Base-by-base conservation (phyloP, 495 filamentous ascomycete genomes). In the Filosporella fistucella region DNA sequence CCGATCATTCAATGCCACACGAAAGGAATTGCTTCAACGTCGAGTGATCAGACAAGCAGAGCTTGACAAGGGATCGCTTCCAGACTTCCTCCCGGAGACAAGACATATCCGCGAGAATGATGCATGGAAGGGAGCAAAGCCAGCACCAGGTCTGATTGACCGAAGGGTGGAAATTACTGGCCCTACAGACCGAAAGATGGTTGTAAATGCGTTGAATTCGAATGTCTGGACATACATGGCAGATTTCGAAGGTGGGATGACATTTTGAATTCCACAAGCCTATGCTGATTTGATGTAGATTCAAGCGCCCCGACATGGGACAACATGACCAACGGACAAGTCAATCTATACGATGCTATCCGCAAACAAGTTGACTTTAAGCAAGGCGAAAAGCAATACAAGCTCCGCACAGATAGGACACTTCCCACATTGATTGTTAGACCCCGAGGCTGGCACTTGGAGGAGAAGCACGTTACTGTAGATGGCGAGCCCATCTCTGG, bases 221-320 rank as follows among this genome's bases (percentile, higher is more conserved):
- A 80, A 97, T 62, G 94, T 97, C 16, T 99, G 88, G 89, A 97
- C 93, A 23, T 99, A 99, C 65, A 99, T 99, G 93, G 94, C 93
- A 22, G 93, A 99, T 72, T 93, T 99, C 47, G 93, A 99, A 71
- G 90, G 89, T 90, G 64, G 40, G n/a, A n/a, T n/a, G n/a, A n/a
- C n/a, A n/a, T n/a, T n/a, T n/a, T n/a, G n/a, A n/a, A n/a, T n/a
- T n/a, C n/a, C n/a, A n/a, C n/a, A 34, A 39, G 30, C 26, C 32
- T 32, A 42, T 21, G 17, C 26, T 51, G 23, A 46, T 20, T 17
- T 12, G 30, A 35, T n/a, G 29, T 54, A 95, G 93, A 99, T 65
- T 97, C 93, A 3, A 95, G 80, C 65, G 93, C 94, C 20, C 93
- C 93, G 24, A 97, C 93, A 20, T 99, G 93, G 93, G 89, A 96